Evolutionary conservation across 768 basidiomycete genomes (phyloP), one percentile per base, ranked within the genome.

Genomic region (Rhodotorula paludigena): DNA sequence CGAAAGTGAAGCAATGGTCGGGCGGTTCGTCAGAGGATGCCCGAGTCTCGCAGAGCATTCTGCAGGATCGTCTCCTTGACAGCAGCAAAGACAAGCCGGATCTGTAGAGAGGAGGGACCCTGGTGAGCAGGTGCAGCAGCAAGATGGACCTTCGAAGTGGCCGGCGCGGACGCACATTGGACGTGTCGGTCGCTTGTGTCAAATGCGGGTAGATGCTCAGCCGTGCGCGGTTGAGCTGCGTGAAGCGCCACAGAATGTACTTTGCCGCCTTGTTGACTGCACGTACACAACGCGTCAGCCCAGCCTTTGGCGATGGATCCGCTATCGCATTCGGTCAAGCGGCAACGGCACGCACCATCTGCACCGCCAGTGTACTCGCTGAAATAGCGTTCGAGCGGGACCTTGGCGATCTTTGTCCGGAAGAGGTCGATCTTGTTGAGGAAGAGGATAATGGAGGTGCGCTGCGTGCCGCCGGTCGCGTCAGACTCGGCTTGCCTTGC

Each of bases 1-100:
- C n/a, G n/a, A n/a, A n/a, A n/a, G n/a, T 2, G 36, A 39, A 41
- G 23, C 4, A 45, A 12, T 20, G 21, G 14, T 20, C 3, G 49
- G 15, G 14, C 23, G 21, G 39, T 5, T n/a, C 18, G 1, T 64
- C 72, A 86, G 76, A 92, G 84, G 74, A 92, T 90, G 63, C 90
- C 90, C 0, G 86, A 88, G 74, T 91, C 90, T 76, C 88, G 85
- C 11, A 92, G 80, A 5, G 90, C 90, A 76, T 91, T 92, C 79
- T 90, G 88, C 61, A 92, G 77, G 61, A 93, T 92, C n/a, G 91
- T 92, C 79, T 93, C 91, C 79, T 91, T 91, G 53, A 91, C 89
- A 0, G 89, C 89, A 0, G 88, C 88, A 68, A 92, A 91, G 25
- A 92, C 89, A 2, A 91, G 76, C 58, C 80, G 80, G 63, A 81